A percentile compares a stretch with the other conserved stretches of the same genome.
phyloP scores from a whole-genome alignment of 495 filamentous ascomycete genomes.

The Cenococcum geophilum region DNA sequence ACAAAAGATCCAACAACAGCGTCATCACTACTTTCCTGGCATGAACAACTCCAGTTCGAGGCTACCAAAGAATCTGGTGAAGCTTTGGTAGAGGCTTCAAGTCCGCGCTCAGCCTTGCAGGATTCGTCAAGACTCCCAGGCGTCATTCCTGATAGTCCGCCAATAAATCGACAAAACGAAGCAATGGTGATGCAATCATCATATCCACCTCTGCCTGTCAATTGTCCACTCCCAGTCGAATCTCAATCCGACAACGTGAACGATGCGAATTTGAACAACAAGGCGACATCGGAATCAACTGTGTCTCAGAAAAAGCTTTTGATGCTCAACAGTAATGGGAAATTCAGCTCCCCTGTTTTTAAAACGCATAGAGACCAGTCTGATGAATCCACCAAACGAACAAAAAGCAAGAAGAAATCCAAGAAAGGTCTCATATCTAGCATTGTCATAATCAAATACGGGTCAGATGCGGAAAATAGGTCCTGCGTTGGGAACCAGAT shows the following conservation, averaged over 20 bases:
- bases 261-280: background rate
- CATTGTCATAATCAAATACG: constrained; percentile 44
- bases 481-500: constrained; percentile 45
- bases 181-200: background rate
- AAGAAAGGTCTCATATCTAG: constrained; percentile 26
- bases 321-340: constrained; percentile 52
- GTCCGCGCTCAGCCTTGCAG: background rate
- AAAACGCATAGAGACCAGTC: constrained; percentile 26
- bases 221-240: background rate
- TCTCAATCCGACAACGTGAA: background rate
- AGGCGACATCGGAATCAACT: background rate
- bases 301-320: constrained; percentile 42
- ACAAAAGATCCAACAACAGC: background rate
- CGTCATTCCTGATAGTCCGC: background rate
- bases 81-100: background rate
- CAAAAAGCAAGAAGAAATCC: constrained; percentile 20
- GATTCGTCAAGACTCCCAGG: background rate
- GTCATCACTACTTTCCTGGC: constrained; percentile 16
- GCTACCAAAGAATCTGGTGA: constrained; percentile 11
- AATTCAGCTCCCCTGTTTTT: constrained; percentile 47
- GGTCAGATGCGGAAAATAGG: constrained; percentile 23
- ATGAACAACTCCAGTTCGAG: constrained; percentile 23
- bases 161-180: background rate
- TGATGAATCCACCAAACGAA: constrained; percentile 14
- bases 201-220: background rate